Percentiles rank a stretch among this genome's conserved stretches.
Evolutionary conservation across 1,139 yeast species (phyloP).

Genomic region (Yamadazyma sp.): DNA sequence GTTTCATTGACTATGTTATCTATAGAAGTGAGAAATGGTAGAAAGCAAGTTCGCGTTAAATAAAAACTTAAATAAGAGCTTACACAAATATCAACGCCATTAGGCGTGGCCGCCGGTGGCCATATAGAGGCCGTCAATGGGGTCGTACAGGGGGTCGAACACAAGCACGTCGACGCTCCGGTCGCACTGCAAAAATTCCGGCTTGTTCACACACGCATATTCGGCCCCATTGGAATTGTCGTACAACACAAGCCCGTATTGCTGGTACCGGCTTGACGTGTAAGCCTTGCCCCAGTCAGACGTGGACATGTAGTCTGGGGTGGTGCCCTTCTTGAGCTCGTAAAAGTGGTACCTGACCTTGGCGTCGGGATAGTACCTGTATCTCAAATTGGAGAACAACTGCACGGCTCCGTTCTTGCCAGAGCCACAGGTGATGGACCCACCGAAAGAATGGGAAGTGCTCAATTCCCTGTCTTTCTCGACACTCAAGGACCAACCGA

Average conservation of each 20-base stretch:
- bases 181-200: constrained; percentile 8
- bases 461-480: constrained; percentile 9
- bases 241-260: constrained; percentile 15
- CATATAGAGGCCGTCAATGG: constrained; percentile 10
- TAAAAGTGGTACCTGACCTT: constrained; percentile 11
- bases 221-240: constrained; percentile 15
- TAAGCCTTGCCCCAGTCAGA: constrained; percentile 12
- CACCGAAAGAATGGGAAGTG: constrained; percentile 11
- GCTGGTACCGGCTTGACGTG: constrained; percentile 8
- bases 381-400: constrained; percentile 13
- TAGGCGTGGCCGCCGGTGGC: constrained; percentile 2
- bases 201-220: constrained; percentile 16
- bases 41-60: no score
- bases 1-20: no score
- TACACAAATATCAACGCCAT: no score
- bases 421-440: constrained; percentile 13
- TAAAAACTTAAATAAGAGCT: no score
- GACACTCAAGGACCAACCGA: constrained; percentile 7
- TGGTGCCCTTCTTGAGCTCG: neutral
- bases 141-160: constrained; percentile 11
- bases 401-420: constrained; percentile 12
- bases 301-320: neutral
- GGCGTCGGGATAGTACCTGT: constrained; percentile 14
- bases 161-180: constrained; percentile 3
- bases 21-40: no score